phyloP scores from a whole-genome alignment of 495 filamentous ascomycete genomes.

The Aspergillus haitiensis region DNA sequence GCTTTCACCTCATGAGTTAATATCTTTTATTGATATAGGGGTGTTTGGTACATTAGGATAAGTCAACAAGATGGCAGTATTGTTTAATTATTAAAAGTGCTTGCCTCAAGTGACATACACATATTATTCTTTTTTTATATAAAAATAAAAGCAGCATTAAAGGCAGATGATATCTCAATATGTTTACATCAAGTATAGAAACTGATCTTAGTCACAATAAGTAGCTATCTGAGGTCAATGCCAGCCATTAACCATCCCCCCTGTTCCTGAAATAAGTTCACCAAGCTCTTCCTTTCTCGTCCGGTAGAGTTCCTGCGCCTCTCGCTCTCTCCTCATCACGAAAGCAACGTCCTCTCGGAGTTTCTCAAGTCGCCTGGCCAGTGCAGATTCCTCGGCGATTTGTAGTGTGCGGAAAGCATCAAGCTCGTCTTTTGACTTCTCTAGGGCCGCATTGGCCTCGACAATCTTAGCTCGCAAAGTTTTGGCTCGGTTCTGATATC shows the following conservation, averaged over 20 bases:
- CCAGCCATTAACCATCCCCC: slow-evolving; percentile 45
- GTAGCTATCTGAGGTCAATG: slow-evolving; percentile 30
- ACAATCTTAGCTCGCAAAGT: slow-evolving; percentile 75
- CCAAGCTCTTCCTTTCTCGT: slow-evolving; percentile 75
- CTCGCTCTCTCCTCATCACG: slow-evolving; percentile 78
- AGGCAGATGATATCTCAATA: slow-evolving; percentile 4
- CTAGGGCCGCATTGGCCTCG: slow-evolving; percentile 75
- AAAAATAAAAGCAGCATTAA: no score
- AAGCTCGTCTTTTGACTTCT: slow-evolving; percentile 68
- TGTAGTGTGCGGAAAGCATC: slow-evolving; percentile 74
- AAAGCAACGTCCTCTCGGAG: slow-evolving; percentile 81
- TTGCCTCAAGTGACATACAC: no score
- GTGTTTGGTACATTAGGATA: not conserved
- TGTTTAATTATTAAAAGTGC: no score
- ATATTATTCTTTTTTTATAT: no score
- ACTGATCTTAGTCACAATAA: slow-evolving; percentile 1
- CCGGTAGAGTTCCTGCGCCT: slow-evolving; percentile 86
- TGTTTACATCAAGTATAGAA: slow-evolving; percentile 20
- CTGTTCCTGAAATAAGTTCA: slow-evolving; percentile 47
- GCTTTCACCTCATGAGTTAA: not conserved
- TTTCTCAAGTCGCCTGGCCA: slow-evolving; percentile 68
- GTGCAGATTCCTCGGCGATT: slow-evolving; percentile 73
- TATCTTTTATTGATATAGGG: not conserved
- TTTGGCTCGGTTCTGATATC: slow-evolving; percentile 86
- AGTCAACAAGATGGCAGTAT: no score